Conservation (phyloP, 164 flowering plant genomes). For the Tetracentron sinense region DNA sequence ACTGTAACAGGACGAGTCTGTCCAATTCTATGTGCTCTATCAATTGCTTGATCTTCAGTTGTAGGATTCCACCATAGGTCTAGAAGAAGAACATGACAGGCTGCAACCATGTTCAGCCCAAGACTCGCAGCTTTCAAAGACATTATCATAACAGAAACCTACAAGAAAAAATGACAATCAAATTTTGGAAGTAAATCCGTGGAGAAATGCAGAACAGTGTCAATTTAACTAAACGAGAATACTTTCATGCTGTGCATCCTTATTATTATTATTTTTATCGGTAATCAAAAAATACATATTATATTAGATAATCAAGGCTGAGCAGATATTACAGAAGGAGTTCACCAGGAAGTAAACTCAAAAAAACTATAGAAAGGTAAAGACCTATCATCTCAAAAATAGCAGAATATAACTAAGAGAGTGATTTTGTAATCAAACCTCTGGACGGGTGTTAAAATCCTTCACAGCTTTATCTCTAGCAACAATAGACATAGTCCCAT, state of each 20-base stretch:
- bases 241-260: not conserved
- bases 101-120: conserved; percentile 95
- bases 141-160: conserved; percentile 95
- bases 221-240: not conserved
- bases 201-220: no score
- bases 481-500: conserved; percentile 86
- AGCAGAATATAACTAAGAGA: not conserved
- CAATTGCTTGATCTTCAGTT: conserved; percentile 95
- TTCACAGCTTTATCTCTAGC: conserved; percentile 90
- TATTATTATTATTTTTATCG: no score
- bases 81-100: conserved; percentile 79
- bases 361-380: no score
- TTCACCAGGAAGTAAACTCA: no score
- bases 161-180: conserved; percentile 5
- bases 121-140: conserved; percentile 97
- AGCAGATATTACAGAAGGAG: no score
- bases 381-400: no score
- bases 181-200: conserved; percentile 6
- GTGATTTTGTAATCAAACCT: conserved; percentile 42
- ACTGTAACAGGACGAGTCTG: conserved; percentile 94
- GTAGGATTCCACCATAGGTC: conserved; percentile 99
- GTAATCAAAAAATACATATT: no score
- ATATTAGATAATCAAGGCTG: no score
- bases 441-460: conserved; percentile 82
- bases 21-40: conserved; percentile 94